Conservation (phyloP, 352 stramenopile genomes). For the Pythium oligandrum region DNA sequence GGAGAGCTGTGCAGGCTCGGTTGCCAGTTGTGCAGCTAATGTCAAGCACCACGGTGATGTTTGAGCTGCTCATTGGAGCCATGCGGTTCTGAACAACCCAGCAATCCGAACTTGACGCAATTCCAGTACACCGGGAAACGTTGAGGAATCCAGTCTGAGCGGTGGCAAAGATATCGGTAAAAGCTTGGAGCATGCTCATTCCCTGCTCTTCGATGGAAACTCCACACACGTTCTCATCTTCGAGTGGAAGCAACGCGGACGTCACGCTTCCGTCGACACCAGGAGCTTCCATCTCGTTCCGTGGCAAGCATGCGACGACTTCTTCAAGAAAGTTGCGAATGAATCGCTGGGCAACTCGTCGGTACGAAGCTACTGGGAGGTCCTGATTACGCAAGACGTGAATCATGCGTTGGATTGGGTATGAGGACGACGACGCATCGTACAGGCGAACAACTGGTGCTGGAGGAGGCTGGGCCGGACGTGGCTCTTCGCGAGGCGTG, state of each 20-base stretch:
- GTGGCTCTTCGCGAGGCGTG: too few relatives aligned
- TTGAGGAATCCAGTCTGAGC: conserved; percentile 15
- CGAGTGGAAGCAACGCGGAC: conserved; percentile 6
- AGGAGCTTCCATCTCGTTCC: conserved; percentile 8
- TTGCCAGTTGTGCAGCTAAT: conserved; percentile 38
- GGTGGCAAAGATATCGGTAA: conserved; percentile 20
- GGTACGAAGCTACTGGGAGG: conserved; percentile 10
- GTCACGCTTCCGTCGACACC: conserved; percentile 11
- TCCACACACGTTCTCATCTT: conserved; percentile 18
- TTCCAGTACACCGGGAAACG: background rate
- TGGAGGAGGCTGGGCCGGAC: background rate
- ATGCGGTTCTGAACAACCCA: conserved; percentile 25
- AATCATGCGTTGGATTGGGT: conserved; percentile 11
- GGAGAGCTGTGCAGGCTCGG: conserved; percentile 29
- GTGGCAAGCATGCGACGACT: conserved; percentile 14
- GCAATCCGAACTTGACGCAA: background rate
- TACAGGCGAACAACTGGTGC: conserved; percentile 3
- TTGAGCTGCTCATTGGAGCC: conserved; percentile 13
- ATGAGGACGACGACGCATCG: conserved; percentile 7
- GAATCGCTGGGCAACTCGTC: conserved; percentile 8
- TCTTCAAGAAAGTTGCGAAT: conserved; percentile 13
- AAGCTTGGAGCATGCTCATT: conserved; percentile 17
- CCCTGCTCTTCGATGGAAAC: conserved; percentile 23
- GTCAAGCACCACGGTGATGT: conserved; percentile 34
- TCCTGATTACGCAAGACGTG: conserved; percentile 11